A percentile compares a stretch with the other conserved stretches of the same genome.
Evolutionary conservation across 352 stramenopile genomes (phyloP).

Genomic region (Pythium dissotocum): DNA sequence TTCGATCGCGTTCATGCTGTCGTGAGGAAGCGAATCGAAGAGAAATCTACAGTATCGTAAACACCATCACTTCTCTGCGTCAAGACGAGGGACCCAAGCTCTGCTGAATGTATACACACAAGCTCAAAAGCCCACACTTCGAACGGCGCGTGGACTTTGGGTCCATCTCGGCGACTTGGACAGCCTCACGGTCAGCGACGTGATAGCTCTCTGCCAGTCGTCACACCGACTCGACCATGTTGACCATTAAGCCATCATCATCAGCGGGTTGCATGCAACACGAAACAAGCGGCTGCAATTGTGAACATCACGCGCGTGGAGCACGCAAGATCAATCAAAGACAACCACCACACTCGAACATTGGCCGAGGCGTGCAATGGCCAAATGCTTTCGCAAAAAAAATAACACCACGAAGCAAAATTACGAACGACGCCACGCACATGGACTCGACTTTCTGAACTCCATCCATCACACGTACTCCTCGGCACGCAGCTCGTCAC

Average conservation of each 20-base stretch:
- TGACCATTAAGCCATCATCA: neutral
- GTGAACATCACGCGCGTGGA: too few species aligned
- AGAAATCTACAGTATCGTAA: neutral
- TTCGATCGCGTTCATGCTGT: neutral
- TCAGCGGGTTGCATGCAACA: too few species aligned
- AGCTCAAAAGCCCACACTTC: too few species aligned
- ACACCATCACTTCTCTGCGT: neutral
- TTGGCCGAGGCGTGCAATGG: too few species aligned
- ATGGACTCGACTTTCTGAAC: neutral
- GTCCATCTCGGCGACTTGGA: neutral
- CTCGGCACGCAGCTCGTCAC: constrained; percentile 26
- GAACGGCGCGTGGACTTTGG: neutral
- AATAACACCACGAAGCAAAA: neutral
- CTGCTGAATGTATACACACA: too few species aligned
- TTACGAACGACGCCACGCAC: neutral
- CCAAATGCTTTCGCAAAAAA: neutral
- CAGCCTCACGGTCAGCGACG: neutral
- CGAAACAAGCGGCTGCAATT: too few species aligned
- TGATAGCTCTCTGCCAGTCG: neutral
- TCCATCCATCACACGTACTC: constrained; percentile 26
- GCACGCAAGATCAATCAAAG: too few species aligned
- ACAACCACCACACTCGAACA: too few species aligned
- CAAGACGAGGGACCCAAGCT: too few species aligned
- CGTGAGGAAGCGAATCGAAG: neutral
- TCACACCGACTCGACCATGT: too few species aligned